Evolutionary conservation across 2,329 filamentous ascomycete species (phyloP).

Genomic region (Samsoniella hepiali): DNA sequence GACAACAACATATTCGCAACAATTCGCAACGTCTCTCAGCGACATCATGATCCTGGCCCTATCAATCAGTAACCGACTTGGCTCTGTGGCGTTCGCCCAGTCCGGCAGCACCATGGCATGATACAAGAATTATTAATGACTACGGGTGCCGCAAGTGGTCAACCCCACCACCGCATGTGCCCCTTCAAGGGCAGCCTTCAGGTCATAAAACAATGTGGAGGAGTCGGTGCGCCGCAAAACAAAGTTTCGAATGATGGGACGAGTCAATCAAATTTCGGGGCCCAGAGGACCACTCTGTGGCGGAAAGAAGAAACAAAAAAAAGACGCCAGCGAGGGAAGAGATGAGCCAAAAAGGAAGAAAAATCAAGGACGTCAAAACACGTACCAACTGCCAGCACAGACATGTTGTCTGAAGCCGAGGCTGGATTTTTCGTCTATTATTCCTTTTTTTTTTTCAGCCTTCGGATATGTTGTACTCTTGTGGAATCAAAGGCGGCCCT

Average conservation of each 20-base stretch:
- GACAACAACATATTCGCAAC: constrained; percentile 1
- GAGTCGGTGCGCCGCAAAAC: constrained; percentile 15
- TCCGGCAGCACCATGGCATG: background rate
- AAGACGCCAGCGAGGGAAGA: background rate
- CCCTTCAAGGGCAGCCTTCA: constrained; percentile 11
- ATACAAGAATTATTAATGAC: background rate
- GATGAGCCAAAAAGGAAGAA: background rate
- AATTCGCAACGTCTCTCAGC: background rate
- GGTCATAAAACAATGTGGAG: constrained; percentile 14
- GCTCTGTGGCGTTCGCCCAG: background rate
- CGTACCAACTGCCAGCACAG: background rate
- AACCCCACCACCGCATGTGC: constrained; percentile 1
- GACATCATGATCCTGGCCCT: background rate
- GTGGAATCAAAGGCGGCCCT: too few species aligned
- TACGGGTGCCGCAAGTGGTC: background rate
- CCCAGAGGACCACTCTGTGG: background rate
- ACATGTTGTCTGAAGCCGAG: background rate
- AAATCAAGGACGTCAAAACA: background rate
- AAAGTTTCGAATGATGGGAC: constrained; percentile 11
- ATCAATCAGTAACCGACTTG: background rate
- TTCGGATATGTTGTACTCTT: background rate
- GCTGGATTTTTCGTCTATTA: background rate
- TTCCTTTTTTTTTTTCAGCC: background rate
- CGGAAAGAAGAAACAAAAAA: background rate
- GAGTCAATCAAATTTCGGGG: constrained; percentile 14